phyloP scores from a whole-genome alignment of 2,329 filamentous ascomycete species.

The Aspergillus novoparasiticus region DNA sequence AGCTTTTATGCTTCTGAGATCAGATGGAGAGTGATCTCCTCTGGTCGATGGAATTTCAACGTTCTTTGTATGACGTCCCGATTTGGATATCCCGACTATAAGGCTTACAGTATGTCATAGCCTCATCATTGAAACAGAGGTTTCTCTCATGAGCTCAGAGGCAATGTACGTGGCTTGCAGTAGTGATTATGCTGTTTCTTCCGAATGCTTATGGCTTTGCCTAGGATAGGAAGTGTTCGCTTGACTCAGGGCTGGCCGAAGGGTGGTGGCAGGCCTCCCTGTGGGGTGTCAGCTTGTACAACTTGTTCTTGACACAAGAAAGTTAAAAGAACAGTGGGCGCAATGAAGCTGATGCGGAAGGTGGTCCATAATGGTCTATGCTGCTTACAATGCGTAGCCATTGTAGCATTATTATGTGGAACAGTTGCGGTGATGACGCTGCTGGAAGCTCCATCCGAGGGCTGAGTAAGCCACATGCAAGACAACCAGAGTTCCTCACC shows the following conservation, averaged over 20 bases:
- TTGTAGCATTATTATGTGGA: neutral
- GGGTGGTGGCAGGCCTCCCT: too few relatives aligned
- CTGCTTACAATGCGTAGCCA: neutral
- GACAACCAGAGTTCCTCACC: neutral
- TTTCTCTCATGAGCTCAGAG: neutral
- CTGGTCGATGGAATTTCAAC: neutral
- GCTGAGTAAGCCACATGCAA: neutral
- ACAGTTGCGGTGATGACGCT: neutral
- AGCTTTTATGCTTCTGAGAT: constrained; percentile 5
- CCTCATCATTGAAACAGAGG: neutral
- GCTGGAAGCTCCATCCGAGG: neutral
- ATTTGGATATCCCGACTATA: neutral
- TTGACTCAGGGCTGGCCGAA: neutral
- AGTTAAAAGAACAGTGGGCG: neutral
- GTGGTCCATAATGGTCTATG: neutral
- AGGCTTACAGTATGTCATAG: neutral
- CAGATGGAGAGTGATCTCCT: neutral
- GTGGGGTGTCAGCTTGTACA: neutral
- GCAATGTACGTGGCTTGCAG: neutral
- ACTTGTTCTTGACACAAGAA: neutral
- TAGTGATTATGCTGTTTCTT: neutral
- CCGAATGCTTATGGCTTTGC: neutral
- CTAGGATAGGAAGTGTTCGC: neutral
- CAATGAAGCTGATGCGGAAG: neutral
- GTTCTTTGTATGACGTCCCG: neutral